Percentiles rank a stretch among this genome's conserved stretches.
These are phyloP conservation scores for Russula sp. DNA, from an alignment of 768 basidiomycete species.

Conservation along the genomic window DNA sequence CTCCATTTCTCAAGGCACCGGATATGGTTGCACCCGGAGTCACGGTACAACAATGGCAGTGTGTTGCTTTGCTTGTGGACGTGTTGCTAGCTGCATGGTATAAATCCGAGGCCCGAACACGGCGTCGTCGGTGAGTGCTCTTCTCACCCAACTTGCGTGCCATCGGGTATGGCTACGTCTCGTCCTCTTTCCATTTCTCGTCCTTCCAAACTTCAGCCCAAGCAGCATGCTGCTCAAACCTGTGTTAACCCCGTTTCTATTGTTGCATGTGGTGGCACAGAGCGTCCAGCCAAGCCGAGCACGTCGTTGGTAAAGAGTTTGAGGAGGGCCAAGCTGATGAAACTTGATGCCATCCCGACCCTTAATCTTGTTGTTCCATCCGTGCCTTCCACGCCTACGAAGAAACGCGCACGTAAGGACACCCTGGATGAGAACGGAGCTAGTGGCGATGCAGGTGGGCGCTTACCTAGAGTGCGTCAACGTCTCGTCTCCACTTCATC, in stretches of 20 bases:
- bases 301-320: slow-evolving; percentile 13
- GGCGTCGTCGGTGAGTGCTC: slow-evolving; percentile 5
- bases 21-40: slow-evolving; percentile 19
- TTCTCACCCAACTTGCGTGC: slow-evolving; percentile 17
- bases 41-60: slow-evolving; percentile 21
- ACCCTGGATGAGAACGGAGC: slow-evolving; percentile 27
- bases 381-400: slow-evolving; percentile 16
- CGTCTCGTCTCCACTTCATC: slow-evolving; percentile 30
- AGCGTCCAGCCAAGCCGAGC: slow-evolving; percentile 1
- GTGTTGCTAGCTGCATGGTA: slow-evolving; percentile 19
- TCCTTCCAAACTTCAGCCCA: slow-evolving; percentile 26
- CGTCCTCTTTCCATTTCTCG: slow-evolving; percentile 21
- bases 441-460: slow-evolving; percentile 22
- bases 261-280: slow-evolving; percentile 6
- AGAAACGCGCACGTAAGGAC: slow-evolving; percentile 29
- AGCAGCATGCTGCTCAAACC: slow-evolving; percentile 22
- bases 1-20: slow-evolving; percentile 1
- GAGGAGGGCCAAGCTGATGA: slow-evolving; percentile 13
- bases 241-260: slow-evolving; percentile 18
- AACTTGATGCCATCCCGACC: slow-evolving; percentile 20
- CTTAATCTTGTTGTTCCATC: slow-evolving; percentile 7
- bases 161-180: slow-evolving; percentile 22
- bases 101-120: slow-evolving; percentile 19
- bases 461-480: slow-evolving; percentile 27
- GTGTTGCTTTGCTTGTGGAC: slow-evolving; percentile 18